Evolutionary conservation across 306 rosid species (phyloP).

Genomic region (Hippophae tibetana): DNA sequence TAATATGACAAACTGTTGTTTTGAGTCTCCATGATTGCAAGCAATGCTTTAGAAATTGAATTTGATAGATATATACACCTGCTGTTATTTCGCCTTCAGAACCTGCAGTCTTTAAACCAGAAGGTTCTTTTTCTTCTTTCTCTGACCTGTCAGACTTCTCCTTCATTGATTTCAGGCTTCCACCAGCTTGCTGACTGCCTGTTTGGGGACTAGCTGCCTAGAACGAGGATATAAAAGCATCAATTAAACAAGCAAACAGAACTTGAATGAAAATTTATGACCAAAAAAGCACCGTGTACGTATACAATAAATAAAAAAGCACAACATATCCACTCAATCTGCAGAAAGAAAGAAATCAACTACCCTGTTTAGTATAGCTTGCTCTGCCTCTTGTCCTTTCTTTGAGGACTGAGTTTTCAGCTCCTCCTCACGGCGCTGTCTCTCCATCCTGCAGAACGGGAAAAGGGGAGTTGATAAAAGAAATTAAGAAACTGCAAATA

Average conservation of each 20-base stretch:
- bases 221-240: slow-evolving; percentile 9
- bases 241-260: slow-evolving; percentile 13
- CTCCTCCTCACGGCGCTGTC: slow-evolving; percentile 96
- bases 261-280: neutral
- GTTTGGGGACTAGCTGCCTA: slow-evolving; percentile 89
- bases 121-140: slow-evolving; percentile 69
- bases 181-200: slow-evolving; percentile 58
- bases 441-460: slow-evolving; percentile 63
- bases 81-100: slow-evolving; percentile 98
- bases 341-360: neutral
- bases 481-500: neutral
- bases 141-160: slow-evolving; percentile 75
- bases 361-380: slow-evolving; percentile 70
- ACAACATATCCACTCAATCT: neutral
- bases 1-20: too few species aligned
- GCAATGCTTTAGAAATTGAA: neutral
- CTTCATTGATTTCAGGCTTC: slow-evolving; percentile 77
- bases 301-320: neutral
- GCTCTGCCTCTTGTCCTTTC: slow-evolving; percentile 82
- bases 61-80: slow-evolving; percentile 34
- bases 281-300: too few species aligned
- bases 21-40: slow-evolving; percentile 11
- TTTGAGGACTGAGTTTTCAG: slow-evolving; percentile 60
- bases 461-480: slow-evolving; percentile 11
- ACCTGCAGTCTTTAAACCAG: slow-evolving; percentile 93